These are phyloP conservation scores for Solanum bulbocastanum DNA, from an alignment of 257 asterid genomes.

Conservation along the genomic window DNA sequence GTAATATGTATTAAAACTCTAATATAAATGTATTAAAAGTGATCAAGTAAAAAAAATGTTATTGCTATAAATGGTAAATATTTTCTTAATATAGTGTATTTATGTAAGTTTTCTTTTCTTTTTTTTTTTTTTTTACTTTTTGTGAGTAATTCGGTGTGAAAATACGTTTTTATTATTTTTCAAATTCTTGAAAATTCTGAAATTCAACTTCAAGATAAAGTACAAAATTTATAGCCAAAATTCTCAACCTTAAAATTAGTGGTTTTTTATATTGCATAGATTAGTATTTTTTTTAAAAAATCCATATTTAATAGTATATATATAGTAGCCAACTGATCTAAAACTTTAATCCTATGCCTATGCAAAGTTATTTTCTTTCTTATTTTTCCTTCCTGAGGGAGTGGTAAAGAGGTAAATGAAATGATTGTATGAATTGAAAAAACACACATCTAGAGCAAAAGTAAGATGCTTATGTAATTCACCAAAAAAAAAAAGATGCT, in stretches of 20 bases:
- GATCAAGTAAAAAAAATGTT: no score
- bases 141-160: neutral
- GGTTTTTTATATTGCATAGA: neutral
- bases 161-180: no score
- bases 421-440: neutral
- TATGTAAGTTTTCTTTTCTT: no score
- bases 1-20: no score
- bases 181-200: no score
- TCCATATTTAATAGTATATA: neutral
- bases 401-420: neutral
- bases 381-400: no score
- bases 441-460: neutral
- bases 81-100: no score
- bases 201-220: no score
- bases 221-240: neutral
- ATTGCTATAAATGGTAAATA: no score
- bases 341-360: accelerated
- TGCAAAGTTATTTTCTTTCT: neutral
- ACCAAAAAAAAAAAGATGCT: neutral
- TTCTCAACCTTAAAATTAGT: neutral
- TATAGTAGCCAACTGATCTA: neutral
- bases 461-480: neutral
- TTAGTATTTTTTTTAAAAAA: neutral
- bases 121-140: no score
- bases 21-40: no score